Conservation (phyloP, 495 filamentous ascomycete species). For the Lophiostoma macrostomum region DNA sequence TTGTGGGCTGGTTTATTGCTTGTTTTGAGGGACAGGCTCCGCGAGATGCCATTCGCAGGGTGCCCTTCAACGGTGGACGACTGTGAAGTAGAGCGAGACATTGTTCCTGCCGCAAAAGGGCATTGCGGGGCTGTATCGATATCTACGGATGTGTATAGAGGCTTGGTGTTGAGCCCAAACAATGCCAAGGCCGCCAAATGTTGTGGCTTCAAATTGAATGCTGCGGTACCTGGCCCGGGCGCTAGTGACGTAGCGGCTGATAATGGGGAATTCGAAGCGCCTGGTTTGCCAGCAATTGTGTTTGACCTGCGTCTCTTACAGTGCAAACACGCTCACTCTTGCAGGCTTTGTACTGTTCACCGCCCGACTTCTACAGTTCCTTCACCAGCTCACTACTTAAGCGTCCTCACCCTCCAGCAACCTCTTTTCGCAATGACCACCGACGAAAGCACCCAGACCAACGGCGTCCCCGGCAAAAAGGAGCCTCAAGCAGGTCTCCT, state of each 20-base stretch:
- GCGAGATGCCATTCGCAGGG: constrained; percentile 12
- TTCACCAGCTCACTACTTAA: neutral
- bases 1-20: constrained; percentile 6
- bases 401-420: neutral
- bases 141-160: neutral
- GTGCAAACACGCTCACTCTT: neutral
- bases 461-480: constrained; percentile 26
- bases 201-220: too few relatives aligned
- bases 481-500: constrained; percentile 28
- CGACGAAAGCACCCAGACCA: constrained; percentile 31
- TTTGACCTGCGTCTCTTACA: too few relatives aligned
- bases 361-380: neutral
- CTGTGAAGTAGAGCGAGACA: constrained; percentile 30
- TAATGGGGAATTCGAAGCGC: too few relatives aligned
- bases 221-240: neutral
- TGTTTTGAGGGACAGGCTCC: constrained; percentile 33
- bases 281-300: too few relatives aligned
- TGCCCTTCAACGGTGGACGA: constrained; percentile 11
- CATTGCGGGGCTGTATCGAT: neutral
- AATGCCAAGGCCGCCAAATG: neutral
- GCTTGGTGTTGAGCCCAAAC: constrained; percentile 19
- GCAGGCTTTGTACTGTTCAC: neutral
- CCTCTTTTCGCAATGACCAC: constrained; percentile 19
- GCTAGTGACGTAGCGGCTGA: neutral
- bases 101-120: constrained; percentile 1